phyloP scores from a whole-genome alignment of 257 asterid genomes.

The Capsicum chinense region DNA sequence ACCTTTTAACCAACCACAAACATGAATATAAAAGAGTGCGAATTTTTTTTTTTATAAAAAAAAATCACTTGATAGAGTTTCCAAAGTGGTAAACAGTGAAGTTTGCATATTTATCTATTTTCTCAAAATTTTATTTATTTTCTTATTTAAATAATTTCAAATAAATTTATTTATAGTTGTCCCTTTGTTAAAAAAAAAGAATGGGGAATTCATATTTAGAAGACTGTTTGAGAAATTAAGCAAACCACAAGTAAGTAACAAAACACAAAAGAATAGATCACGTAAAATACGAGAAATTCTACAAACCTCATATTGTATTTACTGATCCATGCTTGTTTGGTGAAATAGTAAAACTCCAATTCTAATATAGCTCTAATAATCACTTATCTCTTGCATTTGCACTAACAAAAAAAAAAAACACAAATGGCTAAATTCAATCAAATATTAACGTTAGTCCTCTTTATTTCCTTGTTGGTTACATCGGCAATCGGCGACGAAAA shows the following conservation, averaged over 20 bases:
- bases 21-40: no score
- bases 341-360: not conserved
- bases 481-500: conserved; percentile 32
- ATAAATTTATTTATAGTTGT: not conserved
- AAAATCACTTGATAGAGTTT: no score
- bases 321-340: not conserved
- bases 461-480: conserved; percentile 33
- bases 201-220: not conserved
- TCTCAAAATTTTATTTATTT: no score
- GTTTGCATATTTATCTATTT: no score
- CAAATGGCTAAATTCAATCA: conserved; percentile 35
- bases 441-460: conserved; percentile 34
- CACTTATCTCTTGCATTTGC: not conserved
- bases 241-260: conserved; percentile 22
- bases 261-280: not conserved
- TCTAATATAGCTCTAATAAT: no score
- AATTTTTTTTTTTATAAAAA: no score
- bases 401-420: not conserved
- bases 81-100: no score
- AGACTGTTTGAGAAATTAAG: not conserved
- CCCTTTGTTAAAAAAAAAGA: not conserved
- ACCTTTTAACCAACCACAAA: no score
- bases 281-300: conserved; percentile 20
- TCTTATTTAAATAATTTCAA: not conserved
- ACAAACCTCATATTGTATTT: conserved; percentile 21